A percentile compares a stretch with the other conserved stretches of the same genome.
phyloP scores from a whole-genome alignment of 2,329 filamentous ascomycete genomes.

The Teratosphaeria epicoccoides region DNA sequence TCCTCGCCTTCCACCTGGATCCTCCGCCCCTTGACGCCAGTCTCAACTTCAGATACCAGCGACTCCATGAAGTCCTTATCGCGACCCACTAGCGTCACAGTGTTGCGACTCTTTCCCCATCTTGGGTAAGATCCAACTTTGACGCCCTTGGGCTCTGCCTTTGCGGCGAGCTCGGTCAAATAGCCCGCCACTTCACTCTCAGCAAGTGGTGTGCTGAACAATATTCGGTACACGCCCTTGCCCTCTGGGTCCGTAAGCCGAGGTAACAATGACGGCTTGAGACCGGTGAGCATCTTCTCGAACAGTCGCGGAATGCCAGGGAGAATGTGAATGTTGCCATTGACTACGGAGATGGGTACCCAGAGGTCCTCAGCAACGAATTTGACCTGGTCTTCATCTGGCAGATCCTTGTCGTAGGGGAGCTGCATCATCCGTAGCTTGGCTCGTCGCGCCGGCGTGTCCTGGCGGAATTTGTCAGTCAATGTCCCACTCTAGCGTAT shows the following conservation, averaged over 20 bases:
- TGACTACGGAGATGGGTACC: constrained; percentile 83
- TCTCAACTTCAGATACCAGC: constrained; percentile 65
- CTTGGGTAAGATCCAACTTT: constrained; percentile 94
- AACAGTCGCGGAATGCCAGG: constrained; percentile 84
- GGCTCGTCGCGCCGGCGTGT: constrained; percentile 65
- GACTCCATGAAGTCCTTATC: constrained; percentile 69
- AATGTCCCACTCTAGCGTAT: background rate
- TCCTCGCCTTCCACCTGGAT: constrained; percentile 58
- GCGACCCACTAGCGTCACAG: constrained; percentile 73
- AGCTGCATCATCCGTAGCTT: constrained; percentile 86
- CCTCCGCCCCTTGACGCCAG: constrained; percentile 61
- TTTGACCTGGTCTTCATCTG: constrained; percentile 58
- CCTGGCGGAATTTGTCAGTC: constrained; percentile 23
- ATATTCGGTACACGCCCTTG: constrained; percentile 64
- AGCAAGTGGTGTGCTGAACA: constrained; percentile 77
- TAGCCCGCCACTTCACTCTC: constrained; percentile 80
- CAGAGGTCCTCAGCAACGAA: constrained; percentile 75
- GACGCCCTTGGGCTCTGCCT: constrained; percentile 63
- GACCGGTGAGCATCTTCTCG: constrained; percentile 62
- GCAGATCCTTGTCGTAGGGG: constrained; percentile 58
- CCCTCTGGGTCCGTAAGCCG: constrained; percentile 68
- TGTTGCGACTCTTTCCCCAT: constrained; percentile 80
- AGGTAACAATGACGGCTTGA: constrained; percentile 62
- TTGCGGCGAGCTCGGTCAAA: constrained; percentile 65
- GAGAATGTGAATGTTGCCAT: constrained; percentile 86